Evolutionary conservation across 108 stramenopile genomes (phyloP).

Genomic region (Pseudonitzschia pungens): DNA sequence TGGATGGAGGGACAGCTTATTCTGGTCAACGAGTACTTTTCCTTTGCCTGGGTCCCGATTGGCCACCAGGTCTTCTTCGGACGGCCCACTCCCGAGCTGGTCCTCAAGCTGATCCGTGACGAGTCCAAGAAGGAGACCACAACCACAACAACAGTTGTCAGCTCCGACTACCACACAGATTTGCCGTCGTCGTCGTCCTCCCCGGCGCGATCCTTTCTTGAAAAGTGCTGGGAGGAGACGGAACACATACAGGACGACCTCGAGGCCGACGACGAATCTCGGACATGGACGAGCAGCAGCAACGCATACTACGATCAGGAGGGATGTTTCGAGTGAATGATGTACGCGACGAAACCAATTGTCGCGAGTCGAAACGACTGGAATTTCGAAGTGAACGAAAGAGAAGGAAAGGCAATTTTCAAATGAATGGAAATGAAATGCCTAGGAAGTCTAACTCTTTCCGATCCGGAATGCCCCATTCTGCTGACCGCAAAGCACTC

Average conservation of each 20-base stretch:
- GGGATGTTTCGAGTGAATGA: conserved; percentile 3
- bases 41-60: conserved; percentile 78
- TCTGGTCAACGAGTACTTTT: conserved; percentile 66
- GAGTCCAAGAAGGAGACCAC: conserved; percentile 20
- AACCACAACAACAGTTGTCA: too few relatives aligned
- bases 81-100: conserved; percentile 61
- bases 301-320: background rate
- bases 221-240: conserved; percentile 57
- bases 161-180: too few relatives aligned
- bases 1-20: conserved; percentile 82
- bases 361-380: too few relatives aligned
- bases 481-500: too few relatives aligned
- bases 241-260: conserved; percentile 43
- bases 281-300: background rate
- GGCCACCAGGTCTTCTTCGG: conserved; percentile 84
- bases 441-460: too few relatives aligned
- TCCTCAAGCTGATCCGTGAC: conserved; percentile 49
- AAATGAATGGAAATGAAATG: too few relatives aligned
- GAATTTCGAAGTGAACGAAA: too few relatives aligned
- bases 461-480: too few relatives aligned
- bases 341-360: too few relatives aligned
- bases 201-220: conserved; percentile 26
- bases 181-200: background rate
- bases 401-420: too few relatives aligned
- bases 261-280: too few relatives aligned